Percentiles rank a stretch among this genome's conserved stretches.
These are phyloP conservation scores for Arthrobotrys megalospora DNA, from an alignment of 2,329 filamentous ascomycete genomes.

Conservation along the genomic window DNA sequence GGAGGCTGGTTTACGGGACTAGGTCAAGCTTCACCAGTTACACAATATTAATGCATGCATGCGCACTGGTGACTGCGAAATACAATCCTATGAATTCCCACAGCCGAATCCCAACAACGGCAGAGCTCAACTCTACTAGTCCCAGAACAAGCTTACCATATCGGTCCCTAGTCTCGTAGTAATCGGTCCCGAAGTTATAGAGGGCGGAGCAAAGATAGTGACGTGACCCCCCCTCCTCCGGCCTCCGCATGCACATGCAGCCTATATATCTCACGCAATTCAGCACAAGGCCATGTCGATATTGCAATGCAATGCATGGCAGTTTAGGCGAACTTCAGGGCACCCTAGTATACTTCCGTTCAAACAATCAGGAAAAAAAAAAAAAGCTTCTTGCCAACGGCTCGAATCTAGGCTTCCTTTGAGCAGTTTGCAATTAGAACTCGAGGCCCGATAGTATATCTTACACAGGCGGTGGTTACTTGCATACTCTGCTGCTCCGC, in stretches of 20 bases:
- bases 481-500: conserved; percentile 14
- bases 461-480: neutral
- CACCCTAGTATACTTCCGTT: neutral
- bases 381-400: neutral
- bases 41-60: too few relatives aligned
- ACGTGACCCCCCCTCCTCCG: neutral
- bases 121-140: neutral
- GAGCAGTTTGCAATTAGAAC: neutral
- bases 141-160: neutral
- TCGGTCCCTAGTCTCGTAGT: neutral
- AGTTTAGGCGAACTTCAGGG: conserved; percentile 8
- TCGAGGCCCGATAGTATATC: neutral
- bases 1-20: too few relatives aligned
- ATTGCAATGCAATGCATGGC: too few relatives aligned
- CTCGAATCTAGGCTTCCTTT: neutral
- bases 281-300: neutral
- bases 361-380: neutral
- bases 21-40: neutral
- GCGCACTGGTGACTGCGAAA: neutral
- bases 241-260: neutral
- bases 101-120: neutral
- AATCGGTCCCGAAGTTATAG: neutral
- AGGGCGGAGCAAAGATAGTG: conserved; percentile 15
- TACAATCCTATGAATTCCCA: neutral
- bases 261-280: neutral